Base-by-base conservation (phyloP, 1,284 basidiomycete genomes). In the Hypsizygus ulmarius region DNA sequence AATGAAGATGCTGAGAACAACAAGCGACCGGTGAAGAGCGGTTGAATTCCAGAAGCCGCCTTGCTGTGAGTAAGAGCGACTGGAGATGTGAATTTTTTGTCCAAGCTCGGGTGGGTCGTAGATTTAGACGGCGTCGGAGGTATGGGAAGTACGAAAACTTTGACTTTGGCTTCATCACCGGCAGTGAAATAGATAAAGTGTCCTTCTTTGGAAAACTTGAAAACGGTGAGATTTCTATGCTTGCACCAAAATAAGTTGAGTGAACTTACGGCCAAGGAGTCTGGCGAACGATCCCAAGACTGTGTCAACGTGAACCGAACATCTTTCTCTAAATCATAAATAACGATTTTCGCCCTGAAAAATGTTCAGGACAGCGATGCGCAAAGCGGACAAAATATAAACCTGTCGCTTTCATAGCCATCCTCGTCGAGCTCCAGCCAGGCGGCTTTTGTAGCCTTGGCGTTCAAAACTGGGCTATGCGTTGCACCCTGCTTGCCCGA, bases 381-480 rank as follows among this genome's bases (percentile, higher is more conserved):
- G 48, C 19, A n/a, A 15, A 1, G 38, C 16, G 21, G 39, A 3
- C 52, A 25, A 32, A 28, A 18, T 9, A 55, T 64, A 27, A 53
- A 81, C 86, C 84, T 78, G 62, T 90, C 89, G 43, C 86, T 78
- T 67, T 97, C 93, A 59, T 94, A 88, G 1, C 93, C 93, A 60
- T 97, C 92, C 61, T 87, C 64, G 39, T 84, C 82, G 54, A 93
- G 78, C 66, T 97, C 87, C 33, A 90, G 69, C 93, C 93, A 97
- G 0, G 88, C 91, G 1, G 82, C 79, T 65, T 87, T 89, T 45
- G 75, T 77, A 0, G 85, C 89, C 32, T 80, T 69, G 2, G 71
- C 68, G 54, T 75, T 88, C 62, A 94, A 84, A 1, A 79, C 76
- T 0, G 91, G 84, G 29, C 67, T 74, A 57, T 80, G 81, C 3